Conservation (phyloP, 2,329 filamentous ascomycete species). For the Aspergillus pseudoglaucus region DNA sequence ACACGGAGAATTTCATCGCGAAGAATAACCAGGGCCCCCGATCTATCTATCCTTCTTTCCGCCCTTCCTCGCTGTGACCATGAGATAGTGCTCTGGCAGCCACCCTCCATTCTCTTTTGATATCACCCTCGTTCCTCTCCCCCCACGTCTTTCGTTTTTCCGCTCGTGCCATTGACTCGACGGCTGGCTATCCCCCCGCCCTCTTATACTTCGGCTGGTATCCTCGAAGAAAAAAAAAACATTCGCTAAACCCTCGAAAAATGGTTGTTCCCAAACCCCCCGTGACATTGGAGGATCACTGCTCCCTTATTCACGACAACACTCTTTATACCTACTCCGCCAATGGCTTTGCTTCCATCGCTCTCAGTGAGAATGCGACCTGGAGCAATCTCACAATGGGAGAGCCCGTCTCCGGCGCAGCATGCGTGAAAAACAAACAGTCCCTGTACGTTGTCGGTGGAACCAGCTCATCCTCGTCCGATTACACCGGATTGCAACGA, state of each 20-base stretch:
- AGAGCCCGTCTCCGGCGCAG: constrained; percentile 64
- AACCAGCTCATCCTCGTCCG: constrained; percentile 44
- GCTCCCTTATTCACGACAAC: constrained; percentile 72
- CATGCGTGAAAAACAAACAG: constrained; percentile 64
- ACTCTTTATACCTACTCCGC: constrained; percentile 78
- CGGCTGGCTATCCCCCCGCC: constrained; percentile 19
- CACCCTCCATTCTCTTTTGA: constrained; percentile 17
- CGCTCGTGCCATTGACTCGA: constrained; percentile 6
- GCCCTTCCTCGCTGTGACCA: constrained; percentile 8
- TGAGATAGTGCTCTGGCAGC: constrained; percentile 35
- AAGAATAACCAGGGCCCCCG: too few relatives aligned
- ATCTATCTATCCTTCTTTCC: not conserved
- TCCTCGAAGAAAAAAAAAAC: constrained; percentile 15
- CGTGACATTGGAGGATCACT: constrained; percentile 66
- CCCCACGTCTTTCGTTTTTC: constrained; percentile 5
- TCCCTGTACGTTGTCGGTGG: constrained; percentile 80
- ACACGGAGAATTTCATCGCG: too few relatives aligned
- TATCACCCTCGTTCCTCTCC: too few relatives aligned
- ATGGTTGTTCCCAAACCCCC: constrained; percentile 71
- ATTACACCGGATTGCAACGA: constrained; percentile 68
- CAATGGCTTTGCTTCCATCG: constrained; percentile 67
- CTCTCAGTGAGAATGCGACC: constrained; percentile 59
- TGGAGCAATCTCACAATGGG: constrained; percentile 65
- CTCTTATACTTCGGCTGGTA: constrained; percentile 23
- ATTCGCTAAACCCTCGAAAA: constrained; percentile 31